A percentile compares a stretch with the other conserved stretches of the same genome.
Evolutionary conservation across 1,284 basidiomycete species (phyloP).

Genomic region (Anthracocystis walkeri): DNA sequence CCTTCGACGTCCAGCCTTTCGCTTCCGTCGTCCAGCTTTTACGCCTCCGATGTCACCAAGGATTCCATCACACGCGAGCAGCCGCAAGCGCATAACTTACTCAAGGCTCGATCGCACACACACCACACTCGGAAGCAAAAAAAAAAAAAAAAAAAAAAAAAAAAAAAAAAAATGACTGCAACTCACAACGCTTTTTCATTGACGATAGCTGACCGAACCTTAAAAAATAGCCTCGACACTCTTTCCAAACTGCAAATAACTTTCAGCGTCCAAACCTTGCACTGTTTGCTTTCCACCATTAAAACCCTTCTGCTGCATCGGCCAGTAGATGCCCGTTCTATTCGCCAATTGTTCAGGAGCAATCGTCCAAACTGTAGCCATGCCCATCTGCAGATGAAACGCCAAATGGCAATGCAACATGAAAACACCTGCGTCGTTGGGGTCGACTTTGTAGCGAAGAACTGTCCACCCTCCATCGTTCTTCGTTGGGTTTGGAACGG

Average conservation of each 20-base stretch:
- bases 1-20: no score
- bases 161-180: no score
- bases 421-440: slow-evolving; percentile 28
- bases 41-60: no score
- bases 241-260: not conserved
- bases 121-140: no score
- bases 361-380: slow-evolving; percentile 48
- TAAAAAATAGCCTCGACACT: slow-evolving; percentile 1
- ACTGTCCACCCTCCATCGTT: slow-evolving; percentile 53
- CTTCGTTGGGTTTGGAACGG: slow-evolving; percentile 11
- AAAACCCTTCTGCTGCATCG: not conserved
- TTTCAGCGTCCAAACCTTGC: slow-evolving; percentile 4
- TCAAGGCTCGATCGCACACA: no score
- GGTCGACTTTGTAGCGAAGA: slow-evolving; percentile 45
- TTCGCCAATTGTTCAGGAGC: slow-evolving; percentile 19
- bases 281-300: not conserved
- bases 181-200: no score
- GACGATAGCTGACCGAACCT: not conserved
- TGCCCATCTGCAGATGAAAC: slow-evolving; percentile 58
- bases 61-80: no score
- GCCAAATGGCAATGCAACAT: slow-evolving; percentile 52
- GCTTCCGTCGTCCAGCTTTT: no score
- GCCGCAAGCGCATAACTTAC: no score
- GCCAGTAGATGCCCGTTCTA: slow-evolving; percentile 11
- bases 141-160: no score